phyloP scores from a whole-genome alignment of 139 green algal species.

The Micromonas pusilla region DNA sequence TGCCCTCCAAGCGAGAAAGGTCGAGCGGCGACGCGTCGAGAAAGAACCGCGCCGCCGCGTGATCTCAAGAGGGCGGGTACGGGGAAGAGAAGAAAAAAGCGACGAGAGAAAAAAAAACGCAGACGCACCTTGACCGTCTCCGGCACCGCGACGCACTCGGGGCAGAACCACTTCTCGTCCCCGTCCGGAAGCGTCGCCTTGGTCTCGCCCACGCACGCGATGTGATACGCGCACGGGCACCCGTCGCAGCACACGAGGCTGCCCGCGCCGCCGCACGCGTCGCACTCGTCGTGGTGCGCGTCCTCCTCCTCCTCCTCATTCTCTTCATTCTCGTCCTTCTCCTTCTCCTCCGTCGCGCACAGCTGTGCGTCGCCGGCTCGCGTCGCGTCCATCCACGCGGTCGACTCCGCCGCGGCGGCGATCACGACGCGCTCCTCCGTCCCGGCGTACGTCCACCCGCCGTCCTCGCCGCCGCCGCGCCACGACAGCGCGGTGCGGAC shows the following conservation, averaged over 20 bases:
- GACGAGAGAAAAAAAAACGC: not conserved
- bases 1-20: conserved; percentile 10
- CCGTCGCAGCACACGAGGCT: conserved; percentile 82
- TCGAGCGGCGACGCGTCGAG: conserved; percentile 19
- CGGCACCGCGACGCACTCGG: conserved; percentile 36
- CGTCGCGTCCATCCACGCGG: too few species aligned
- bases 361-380: too few species aligned
- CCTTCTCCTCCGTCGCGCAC: too few species aligned
- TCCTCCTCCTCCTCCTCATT: conserved; percentile 11
- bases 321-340: not conserved
- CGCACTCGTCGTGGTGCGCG: conserved; percentile 53
- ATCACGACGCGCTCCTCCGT: not conserved
- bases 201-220: conserved; percentile 64
- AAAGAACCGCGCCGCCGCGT: not conserved
- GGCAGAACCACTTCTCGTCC: conserved; percentile 46
- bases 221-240: conserved; percentile 83
- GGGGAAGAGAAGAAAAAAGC: not conserved
- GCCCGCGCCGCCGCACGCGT: conserved; percentile 68
- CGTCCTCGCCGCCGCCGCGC: too few species aligned
- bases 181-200: conserved; percentile 42
- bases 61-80: not conserved
- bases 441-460: not conserved
- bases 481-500: not conserved
- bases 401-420: not conserved
- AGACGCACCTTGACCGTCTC: not conserved